Percentiles rank a stretch among this genome's conserved stretches.
Conservation (phyloP, 129 eudicot species). For the Tagetes erecta region DNA sequence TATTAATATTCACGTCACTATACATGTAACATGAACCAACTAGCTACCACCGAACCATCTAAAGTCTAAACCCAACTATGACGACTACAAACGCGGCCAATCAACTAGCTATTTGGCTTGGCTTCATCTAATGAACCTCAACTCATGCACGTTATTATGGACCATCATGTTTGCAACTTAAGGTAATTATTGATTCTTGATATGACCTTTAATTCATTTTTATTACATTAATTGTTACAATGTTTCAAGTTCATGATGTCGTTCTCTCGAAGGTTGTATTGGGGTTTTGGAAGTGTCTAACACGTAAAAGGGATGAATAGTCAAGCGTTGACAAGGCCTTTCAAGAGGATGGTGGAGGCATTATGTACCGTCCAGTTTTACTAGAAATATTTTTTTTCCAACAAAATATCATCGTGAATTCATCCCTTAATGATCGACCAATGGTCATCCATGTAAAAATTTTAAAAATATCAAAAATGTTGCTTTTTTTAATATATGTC, state of each 20-base stretch:
- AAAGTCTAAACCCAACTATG: background rate
- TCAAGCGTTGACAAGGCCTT: background rate
- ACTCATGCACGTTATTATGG: background rate
- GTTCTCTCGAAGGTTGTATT: background rate
- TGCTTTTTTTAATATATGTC: no score
- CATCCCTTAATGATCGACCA: no score
- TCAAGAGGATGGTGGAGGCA: background rate
- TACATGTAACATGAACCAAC: slow-evolving; percentile 7
- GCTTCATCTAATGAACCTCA: background rate
- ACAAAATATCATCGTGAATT: background rate
- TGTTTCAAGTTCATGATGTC: background rate
- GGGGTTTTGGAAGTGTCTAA: background rate
- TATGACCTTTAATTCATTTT: background rate
- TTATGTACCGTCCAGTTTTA: background rate
- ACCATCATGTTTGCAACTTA: background rate
- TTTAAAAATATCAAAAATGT: no score
- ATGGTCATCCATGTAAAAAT: no score
- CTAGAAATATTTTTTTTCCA: background rate
- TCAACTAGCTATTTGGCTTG: background rate
- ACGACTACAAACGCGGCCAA: no score
- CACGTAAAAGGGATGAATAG: background rate
- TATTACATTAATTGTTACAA: background rate
- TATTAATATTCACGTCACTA: slow-evolving; percentile 4
- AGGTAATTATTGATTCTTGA: no score
- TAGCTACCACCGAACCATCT: background rate